Conservation (phyloP, 306 rosid genomes). For the Abrus pulchellus region DNA sequence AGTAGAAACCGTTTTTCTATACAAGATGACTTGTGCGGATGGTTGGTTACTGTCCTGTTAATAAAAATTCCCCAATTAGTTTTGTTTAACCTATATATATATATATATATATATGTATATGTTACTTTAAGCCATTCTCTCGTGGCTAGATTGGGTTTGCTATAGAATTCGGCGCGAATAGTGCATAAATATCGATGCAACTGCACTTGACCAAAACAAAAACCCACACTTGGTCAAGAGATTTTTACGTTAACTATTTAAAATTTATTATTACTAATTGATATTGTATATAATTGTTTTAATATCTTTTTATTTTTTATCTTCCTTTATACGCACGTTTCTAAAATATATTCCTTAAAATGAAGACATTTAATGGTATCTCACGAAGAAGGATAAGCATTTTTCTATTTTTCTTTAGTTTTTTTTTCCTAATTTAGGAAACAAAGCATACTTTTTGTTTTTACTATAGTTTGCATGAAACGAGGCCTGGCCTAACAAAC, state of each 20-base stretch:
- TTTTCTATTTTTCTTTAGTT: too few species aligned
- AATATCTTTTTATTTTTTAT: too few species aligned
- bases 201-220: too few species aligned
- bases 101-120: background rate
- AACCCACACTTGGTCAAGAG: too few species aligned
- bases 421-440: background rate
- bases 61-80: constrained; percentile 50
- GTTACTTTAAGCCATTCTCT: background rate
- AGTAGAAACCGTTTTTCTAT: constrained; percentile 30
- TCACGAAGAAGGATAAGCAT: too few species aligned
- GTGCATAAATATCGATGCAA: background rate
- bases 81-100: constrained; percentile 26
- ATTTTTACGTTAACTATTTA: too few species aligned
- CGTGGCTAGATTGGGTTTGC: background rate
- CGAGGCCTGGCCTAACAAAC: background rate
- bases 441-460: too few species aligned
- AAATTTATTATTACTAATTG: too few species aligned
- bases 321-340: too few species aligned
- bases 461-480: background rate
- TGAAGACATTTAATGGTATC: too few species aligned
- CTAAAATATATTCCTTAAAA: too few species aligned
- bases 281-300: too few species aligned
- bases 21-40: constrained; percentile 39
- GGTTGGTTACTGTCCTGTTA: constrained; percentile 48
- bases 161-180: background rate